Base-by-base conservation (phyloP, 768 basidiomycete species). In the Pleurotus tuoliensis region DNA sequence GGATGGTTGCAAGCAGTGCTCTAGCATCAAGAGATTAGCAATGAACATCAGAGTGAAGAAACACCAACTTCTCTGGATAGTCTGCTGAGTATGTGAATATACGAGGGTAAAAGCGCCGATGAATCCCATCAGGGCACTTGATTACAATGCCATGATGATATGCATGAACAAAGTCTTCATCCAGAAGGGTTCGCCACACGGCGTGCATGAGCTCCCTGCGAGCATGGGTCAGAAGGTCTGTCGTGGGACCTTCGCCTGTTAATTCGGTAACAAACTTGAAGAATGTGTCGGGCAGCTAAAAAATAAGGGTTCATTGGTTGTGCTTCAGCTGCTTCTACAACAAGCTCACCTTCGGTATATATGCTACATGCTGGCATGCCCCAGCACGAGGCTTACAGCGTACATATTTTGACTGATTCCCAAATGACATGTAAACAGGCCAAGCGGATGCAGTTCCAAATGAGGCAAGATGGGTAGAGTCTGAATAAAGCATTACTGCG, bases 351-450 rank as follows among this genome's bases (percentile, higher is more conserved):
- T 63, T 65, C 0, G 70, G 70, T 54, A 80, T 67, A 62, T 77
- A 77, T 1, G 69, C 74, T 5, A 77, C 11, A 51, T 76, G 74
- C 48, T 78, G 69, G n/a, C 66, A 70, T 1, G 71, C 59, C 25
- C 64, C 62, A 0, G 59, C 58, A 1, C 56, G 59, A 0, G 74
- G 74, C 20, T 67, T 66, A 7, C 50, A 60, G 0, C 69, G 64
- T 1, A 58, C 56, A 48, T 76, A 74, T 55, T 80, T 78, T 1
- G 71, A 75, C 11, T 70, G 63, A 27, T 72, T 71, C 0, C 73
- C 73, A 48, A 76, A 66, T 44, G 57, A 72, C 0, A 70, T 39
- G 54, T 80, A 81, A 0, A 75, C 51, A 2, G 76, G 77, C 76
- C 74, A 79, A 5, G 75, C 61, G 0, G 63, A 61, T 0, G 71